Conservation (phyloP, 148 eudicot species). For the Persicaria maculosa region DNA sequence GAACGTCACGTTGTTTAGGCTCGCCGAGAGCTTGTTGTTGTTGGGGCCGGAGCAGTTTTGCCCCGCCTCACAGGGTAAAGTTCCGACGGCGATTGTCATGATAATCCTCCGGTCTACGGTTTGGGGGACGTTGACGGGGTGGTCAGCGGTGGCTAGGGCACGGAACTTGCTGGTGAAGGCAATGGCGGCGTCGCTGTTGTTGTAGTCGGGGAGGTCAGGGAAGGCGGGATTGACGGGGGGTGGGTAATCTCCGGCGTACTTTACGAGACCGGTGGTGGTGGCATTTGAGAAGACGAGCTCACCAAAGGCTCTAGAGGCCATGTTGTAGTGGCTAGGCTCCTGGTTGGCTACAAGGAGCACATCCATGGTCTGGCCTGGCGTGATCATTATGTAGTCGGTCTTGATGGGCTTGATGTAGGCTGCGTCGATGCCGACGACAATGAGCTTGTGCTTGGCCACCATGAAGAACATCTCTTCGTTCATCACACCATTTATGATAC, state of each 20-base stretch:
- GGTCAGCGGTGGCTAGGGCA: constrained; percentile 7
- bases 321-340: constrained; percentile 19
- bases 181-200: constrained; percentile 15
- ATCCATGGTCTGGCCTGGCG: constrained; percentile 31
- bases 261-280: constrained; percentile 25
- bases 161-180: constrained; percentile 14
- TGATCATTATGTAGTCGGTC: constrained; percentile 19
- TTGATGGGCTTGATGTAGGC: constrained; percentile 21
- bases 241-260: constrained; percentile 17
- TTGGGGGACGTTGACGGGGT: constrained; percentile 21
- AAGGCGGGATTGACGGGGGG: constrained; percentile 10
- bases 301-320: constrained; percentile 17
- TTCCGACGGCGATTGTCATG: constrained; percentile 18
- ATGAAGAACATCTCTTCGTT: constrained; percentile 24
- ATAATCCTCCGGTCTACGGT: constrained; percentile 1
- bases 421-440: constrained; percentile 20
- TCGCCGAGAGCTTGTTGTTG: constrained; percentile 14
- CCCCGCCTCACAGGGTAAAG: constrained; percentile 10
- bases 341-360: constrained; percentile 20
- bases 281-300: constrained; percentile 16
- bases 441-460: constrained; percentile 19
- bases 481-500: constrained; percentile 19
- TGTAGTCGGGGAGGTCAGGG: constrained; percentile 25
- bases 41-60: constrained; percentile 21
- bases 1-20: constrained; percentile 31